Evolutionary conservation across 352 stramenopile genomes (phyloP).

Genomic region (Sclerospora graminicola): DNA sequence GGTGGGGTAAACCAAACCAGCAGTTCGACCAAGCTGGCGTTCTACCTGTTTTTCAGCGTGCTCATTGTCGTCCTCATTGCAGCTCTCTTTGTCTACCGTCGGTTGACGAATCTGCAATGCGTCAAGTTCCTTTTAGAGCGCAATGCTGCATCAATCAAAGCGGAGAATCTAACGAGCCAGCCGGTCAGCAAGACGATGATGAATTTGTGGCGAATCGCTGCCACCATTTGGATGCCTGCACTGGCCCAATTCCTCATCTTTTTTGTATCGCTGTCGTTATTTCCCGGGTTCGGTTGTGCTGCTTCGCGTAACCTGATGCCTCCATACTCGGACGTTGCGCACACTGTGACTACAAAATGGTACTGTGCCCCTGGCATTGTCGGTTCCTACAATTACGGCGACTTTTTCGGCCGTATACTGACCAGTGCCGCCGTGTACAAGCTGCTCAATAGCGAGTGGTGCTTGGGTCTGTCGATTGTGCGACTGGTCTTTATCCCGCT

Average conservation of each 20-base stretch:
- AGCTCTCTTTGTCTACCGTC: slow-evolving; percentile 33
- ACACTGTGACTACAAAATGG: slow-evolving; percentile 23
- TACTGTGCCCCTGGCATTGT: slow-evolving; percentile 46
- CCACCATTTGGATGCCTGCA: slow-evolving; percentile 41
- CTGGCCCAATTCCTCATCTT: slow-evolving; percentile 46
- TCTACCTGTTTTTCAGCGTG: slow-evolving; percentile 55
- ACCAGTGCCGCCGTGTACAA: slow-evolving; percentile 35
- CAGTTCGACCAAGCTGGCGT: slow-evolving; percentile 21
- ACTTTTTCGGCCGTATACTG: slow-evolving; percentile 42
- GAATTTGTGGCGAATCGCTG: slow-evolving; percentile 37
- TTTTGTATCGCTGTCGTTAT: slow-evolving; percentile 45
- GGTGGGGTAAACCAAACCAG: slow-evolving; percentile 31
- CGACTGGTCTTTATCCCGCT: slow-evolving; percentile 43
- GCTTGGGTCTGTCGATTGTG: slow-evolving; percentile 22
- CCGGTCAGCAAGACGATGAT: slow-evolving; percentile 16
- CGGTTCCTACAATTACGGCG: slow-evolving; percentile 48
- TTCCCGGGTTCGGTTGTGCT: slow-evolving; percentile 38
- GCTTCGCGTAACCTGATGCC: slow-evolving; percentile 20
- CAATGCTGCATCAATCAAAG: slow-evolving; percentile 21
- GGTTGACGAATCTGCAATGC: slow-evolving; percentile 21
- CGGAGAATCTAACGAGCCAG: slow-evolving; percentile 17
- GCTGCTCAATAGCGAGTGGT: slow-evolving; percentile 37
- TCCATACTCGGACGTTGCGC: slow-evolving; percentile 12
- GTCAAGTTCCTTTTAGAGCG: slow-evolving; percentile 49
- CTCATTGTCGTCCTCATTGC: slow-evolving; percentile 37